Base-by-base conservation (phyloP, 495 filamentous ascomycete genomes). In the Neurospora sp. region DNA sequence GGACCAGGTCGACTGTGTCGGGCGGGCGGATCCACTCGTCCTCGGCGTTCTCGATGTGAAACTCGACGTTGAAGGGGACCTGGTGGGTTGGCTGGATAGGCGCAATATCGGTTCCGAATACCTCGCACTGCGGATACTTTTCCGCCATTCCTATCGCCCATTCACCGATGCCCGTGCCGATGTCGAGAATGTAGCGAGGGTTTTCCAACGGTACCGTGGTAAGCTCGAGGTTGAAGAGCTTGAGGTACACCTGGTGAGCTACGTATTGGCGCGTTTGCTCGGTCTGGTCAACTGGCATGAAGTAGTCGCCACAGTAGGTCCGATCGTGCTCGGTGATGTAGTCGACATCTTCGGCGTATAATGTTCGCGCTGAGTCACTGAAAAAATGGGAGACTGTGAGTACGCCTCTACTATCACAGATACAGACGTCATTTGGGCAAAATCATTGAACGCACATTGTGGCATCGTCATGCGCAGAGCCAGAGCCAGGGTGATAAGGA, bases 111-210 rank as follows among this genome's bases (percentile, higher is more conserved):
- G 90, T 91, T 23, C 91, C 91, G 42, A 90, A 89, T 7, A 93
- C 87, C 75, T 90, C 86, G 74, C 87, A 87, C 9, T 87, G 79
- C 16, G 91, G 90, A 75, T 87, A 90, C 70, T 82, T 79, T 77
- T 91, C 87, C 27, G 87, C 91, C 84, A 92, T 90, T 44, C 88
- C 89, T 71, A 91, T 90, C n/a, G 90, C 91, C 91, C 91, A 93
- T 74, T 93, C 91, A 20, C 91, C 91, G 8, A 88, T 87, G 7
- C 90, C 91, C 0, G 90, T 92, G 39, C 91, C 91, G 39, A 93
- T 84, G 75, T 93, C 91, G 9, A 93, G 83, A 41, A 93, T 90
- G 72, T 89, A 86, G 18, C 81, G 79, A 0, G 85, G 84, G 72
- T 85, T 75, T 37, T 83, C 83, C n/a, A 93, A 79, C 40, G 87